Conservation (phyloP, 257 asterid genomes). For the Rauvolfia tetraphylla region DNA sequence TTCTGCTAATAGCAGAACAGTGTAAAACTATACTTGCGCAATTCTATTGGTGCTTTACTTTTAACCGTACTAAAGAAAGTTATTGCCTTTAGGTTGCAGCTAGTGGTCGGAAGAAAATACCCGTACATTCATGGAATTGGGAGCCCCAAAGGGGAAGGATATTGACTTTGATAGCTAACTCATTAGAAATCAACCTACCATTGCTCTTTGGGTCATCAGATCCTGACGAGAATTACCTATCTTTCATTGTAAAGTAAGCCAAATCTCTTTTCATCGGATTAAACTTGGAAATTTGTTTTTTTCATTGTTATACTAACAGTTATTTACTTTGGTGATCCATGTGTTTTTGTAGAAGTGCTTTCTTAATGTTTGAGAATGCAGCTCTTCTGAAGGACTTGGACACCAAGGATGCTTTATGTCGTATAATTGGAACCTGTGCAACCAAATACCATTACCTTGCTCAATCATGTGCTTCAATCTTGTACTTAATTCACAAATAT, state of each 20-base stretch:
- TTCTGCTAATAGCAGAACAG: neutral
- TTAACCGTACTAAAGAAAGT: neutral
- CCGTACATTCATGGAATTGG: constrained; percentile 78
- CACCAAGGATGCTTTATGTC: constrained; percentile 73
- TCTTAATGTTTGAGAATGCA: constrained; percentile 69
- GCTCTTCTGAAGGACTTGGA: constrained; percentile 68
- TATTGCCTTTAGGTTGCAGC: constrained; percentile 51
- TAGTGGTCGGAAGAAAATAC: constrained; percentile 59
- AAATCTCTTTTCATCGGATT: neutral
- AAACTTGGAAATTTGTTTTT: neutral
- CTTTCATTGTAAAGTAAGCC: constrained; percentile 82
- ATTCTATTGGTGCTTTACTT: neutral
- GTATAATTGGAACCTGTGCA: constrained; percentile 87
- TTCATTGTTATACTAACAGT: neutral
- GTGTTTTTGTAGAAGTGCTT: constrained; percentile 59
- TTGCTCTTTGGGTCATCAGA: constrained; percentile 86
- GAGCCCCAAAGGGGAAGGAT: constrained; percentile 74
- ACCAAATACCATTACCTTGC: constrained; percentile 75
- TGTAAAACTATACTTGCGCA: neutral
- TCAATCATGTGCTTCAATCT: constrained; percentile 85
- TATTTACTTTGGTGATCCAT: constrained; percentile 7
- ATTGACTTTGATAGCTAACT: constrained; percentile 74
- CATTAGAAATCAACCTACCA: constrained; percentile 79
- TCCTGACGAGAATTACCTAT: constrained; percentile 83
- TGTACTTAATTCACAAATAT: constrained; percentile 82